Base-by-base conservation (phyloP, 805 yeast species). In the Ogataea wickerhamii region DNA sequence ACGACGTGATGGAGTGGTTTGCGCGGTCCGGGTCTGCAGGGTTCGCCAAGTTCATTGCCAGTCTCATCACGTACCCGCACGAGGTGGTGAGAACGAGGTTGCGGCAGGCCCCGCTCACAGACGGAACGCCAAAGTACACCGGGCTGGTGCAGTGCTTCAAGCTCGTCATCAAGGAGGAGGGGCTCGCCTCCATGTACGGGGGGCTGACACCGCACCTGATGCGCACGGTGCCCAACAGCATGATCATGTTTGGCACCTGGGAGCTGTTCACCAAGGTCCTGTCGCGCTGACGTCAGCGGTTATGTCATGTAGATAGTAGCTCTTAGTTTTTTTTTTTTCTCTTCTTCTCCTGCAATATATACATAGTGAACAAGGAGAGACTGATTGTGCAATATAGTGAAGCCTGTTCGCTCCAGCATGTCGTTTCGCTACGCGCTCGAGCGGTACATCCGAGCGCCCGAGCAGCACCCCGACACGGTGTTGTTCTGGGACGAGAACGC, bases 191-290 rank as follows among this genome's bases (percentile, higher is more conserved):
- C 10, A 84, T 93, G 87, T 93, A 93, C 59, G 96, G 99, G 39
- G 99, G 99, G 1, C 71, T 93, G 53, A 93, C 99, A 2, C 97
- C 99, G 4, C 99, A 93, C 64, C 68, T 93, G 54, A 74, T 93
- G 67, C 78, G 98, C 63, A 93, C 98, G 0, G 98, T 93, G 36
- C 99, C 99, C 3, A 93, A 93, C 64, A 85, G 95, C 55, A 88
- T 93, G 58, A 91, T 93, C 51, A 93, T 93, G 98, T 93, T 93
- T 68, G 98, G 99, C 32, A 89, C 98, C 3, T 93, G 98, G 98
- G 99, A 93, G 58, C 60, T 93, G 23, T 78, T 84, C 38, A 78
- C 82, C 33, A 73, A 72, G 40, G 49, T 76, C n/a, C 61, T 81
- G 19, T n/a, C n/a, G n/a, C n/a, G n/a, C n/a, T n/a, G n/a, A n/a